Evolutionary conservation across 2,329 filamentous ascomycete genomes (phyloP), one percentile per base, ranked within the genome.

Genomic region (Cyphellophora europaea): DNA sequence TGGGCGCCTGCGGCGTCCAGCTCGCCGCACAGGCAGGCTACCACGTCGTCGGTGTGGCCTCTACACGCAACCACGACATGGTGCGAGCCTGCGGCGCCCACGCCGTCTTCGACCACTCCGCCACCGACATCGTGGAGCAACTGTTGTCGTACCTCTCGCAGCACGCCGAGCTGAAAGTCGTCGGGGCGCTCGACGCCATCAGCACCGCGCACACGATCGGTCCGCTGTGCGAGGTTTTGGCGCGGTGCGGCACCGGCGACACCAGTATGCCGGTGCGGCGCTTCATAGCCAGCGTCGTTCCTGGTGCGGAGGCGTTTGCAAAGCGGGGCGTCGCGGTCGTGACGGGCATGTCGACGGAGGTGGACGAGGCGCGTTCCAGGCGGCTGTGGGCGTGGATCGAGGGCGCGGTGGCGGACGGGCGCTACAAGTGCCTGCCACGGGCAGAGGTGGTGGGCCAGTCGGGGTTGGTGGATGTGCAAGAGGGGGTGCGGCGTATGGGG

Each of bases 331-430:
- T 44, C 14, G 36, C 33, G 14, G 32, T 39, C 4, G 25, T 14
- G 1, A 34, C 28, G 15, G 38, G 36, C 13, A 63, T 82, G 40
- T 73, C 71, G 50, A 52, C 54, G 33, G 50, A 55, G 15, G 48
- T 57, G 25, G 32, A 55, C n/a, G 40, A 52, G 8, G 66, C 63
- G 29, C 72, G 85, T n/a, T 79, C 79, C 5, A 84, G 84, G 66
- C 80, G 54, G 2, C 54, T 49, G 35, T 43, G 49, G 25, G 48
- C 53, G 18, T 58, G 48, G 27, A 19, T 59, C 3, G 49, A 51
- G 2, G 27, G 33, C 6, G 55, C 56, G 5, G 35, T 58, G n/a
- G 36, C 36, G 27, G 35, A 37, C 4, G 53, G 55, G 2, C 43
- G 23, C 4, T 50, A 55, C 19, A 43, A 50, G 30, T 41, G 45